phyloP scores from a whole-genome alignment of 495 filamentous ascomycete genomes.

The Glarea lozoyensis region DNA sequence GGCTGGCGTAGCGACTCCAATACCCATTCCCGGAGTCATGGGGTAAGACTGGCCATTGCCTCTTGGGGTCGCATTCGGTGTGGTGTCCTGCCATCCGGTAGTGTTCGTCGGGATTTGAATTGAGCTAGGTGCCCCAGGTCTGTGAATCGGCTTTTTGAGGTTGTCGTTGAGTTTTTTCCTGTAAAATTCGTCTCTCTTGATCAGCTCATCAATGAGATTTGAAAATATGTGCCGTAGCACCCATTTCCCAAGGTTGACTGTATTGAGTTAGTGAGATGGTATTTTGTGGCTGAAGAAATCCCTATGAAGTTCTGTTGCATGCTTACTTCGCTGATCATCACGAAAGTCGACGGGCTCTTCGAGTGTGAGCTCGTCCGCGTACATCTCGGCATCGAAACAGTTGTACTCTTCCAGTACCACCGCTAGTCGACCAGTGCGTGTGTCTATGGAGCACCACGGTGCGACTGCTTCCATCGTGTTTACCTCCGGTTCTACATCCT shows the following conservation, averaged over 20 bases:
- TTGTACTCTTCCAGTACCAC: constrained; percentile 90
- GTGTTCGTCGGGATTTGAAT: constrained; percentile 54
- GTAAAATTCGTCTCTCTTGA: constrained; percentile 66
- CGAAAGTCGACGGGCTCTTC: constrained; percentile 69
- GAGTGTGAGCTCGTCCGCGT: constrained; percentile 76
- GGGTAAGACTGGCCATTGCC: constrained; percentile 48
- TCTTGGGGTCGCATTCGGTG: constrained; percentile 49
- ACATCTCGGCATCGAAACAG: constrained; percentile 96
- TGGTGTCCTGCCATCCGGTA: constrained; percentile 41
- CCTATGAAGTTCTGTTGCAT: not conserved
- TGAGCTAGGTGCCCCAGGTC: constrained; percentile 50
- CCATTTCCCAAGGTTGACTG: constrained; percentile 97
- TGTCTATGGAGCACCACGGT: constrained; percentile 93
- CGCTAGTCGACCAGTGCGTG: constrained; percentile 80
- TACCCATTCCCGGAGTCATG: constrained; percentile 64
- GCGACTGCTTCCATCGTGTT: constrained; percentile 84
- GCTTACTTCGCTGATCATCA: constrained; percentile 90
- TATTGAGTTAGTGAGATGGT: constrained; percentile 2
- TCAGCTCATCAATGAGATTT: constrained; percentile 81
- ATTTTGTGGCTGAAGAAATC: constrained; percentile 13
- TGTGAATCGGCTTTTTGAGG: constrained; percentile 47
- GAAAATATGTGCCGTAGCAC: constrained; percentile 87
- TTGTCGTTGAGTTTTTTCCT: constrained; percentile 55
- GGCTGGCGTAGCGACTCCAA: constrained; percentile 70
- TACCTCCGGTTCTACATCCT: constrained; percentile 80